These are phyloP conservation scores for Inga laurina DNA, from an alignment of 306 rosid genomes.

Conservation along the genomic window DNA sequence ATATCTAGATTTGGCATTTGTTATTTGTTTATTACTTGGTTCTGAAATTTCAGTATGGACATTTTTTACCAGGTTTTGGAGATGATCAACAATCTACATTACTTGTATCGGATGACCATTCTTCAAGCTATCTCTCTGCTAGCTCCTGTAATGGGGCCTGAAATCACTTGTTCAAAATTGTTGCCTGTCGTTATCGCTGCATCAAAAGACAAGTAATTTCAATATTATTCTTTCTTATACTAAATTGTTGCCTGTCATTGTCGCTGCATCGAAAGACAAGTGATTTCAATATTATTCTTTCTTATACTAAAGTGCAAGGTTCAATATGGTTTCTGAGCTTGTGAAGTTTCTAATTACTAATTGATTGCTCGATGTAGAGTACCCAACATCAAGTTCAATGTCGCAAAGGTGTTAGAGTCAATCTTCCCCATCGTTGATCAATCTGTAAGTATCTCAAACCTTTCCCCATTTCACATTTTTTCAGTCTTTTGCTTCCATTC, in stretches of 20 bases:
- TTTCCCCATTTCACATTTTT: background rate
- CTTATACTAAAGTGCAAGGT: background rate
- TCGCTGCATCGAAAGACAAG: constrained; percentile 85
- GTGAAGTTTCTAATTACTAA: constrained; percentile 33
- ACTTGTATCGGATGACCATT: constrained; percentile 95
- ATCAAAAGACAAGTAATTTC: constrained; percentile 80
- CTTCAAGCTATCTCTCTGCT: constrained; percentile 83
- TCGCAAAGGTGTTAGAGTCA: constrained; percentile 88
- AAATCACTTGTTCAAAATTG: constrained; percentile 79
- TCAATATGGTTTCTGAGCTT: constrained; percentile 9
- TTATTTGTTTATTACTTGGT: background rate
- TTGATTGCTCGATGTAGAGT: constrained; percentile 56
- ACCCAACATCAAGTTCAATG: constrained; percentile 94
- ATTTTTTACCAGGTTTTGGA: constrained; percentile 70
- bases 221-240: background rate
- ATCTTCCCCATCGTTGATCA: constrained; percentile 91
- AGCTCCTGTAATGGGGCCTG: constrained; percentile 92
- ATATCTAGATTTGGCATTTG: constrained; percentile 4
- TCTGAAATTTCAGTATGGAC: constrained; percentile 9
- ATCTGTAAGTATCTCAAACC: constrained; percentile 58
- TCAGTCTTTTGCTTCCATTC: background rate
- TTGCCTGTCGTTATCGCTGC: constrained; percentile 73
- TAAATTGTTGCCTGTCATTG: constrained; percentile 65
- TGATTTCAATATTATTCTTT: constrained; percentile 31
- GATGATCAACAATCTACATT: constrained; percentile 86